Evolutionary conservation across 2,329 filamentous ascomycete genomes (phyloP).

Genomic region (Alternaria alternata): DNA sequence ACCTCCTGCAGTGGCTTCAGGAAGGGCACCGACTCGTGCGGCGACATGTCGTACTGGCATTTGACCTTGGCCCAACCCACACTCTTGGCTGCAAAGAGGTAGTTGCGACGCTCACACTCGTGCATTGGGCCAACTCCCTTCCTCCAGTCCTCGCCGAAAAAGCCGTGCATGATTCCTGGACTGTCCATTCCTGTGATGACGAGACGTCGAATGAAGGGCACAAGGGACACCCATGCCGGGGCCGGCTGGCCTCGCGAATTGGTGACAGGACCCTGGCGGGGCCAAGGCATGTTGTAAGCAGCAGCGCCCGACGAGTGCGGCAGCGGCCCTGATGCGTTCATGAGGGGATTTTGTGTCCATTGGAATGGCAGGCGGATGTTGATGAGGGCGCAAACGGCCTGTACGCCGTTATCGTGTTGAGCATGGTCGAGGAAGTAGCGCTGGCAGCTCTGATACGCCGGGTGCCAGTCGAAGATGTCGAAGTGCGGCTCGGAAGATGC

Average conservation of each 20-base stretch:
- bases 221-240: constrained; percentile 69
- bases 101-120: constrained; percentile 91
- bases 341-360: constrained; percentile 63
- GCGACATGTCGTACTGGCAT: constrained; percentile 85
- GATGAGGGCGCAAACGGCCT: constrained; percentile 87
- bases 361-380: constrained; percentile 94
- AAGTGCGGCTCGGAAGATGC: constrained; percentile 56
- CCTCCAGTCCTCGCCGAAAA: constrained; percentile 94
- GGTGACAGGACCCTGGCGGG: constrained; percentile 50
- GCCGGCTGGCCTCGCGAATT: constrained; percentile 48
- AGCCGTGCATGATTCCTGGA: constrained; percentile 85
- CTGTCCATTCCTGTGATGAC: constrained; percentile 92
- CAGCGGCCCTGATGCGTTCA: constrained; percentile 45
- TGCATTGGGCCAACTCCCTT: constrained; percentile 82
- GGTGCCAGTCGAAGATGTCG: constrained; percentile 93
- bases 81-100: constrained; percentile 93
- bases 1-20: constrained; percentile 81
- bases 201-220: constrained; percentile 89
- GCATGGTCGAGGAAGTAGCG: constrained; percentile 91
- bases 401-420: constrained; percentile 81
- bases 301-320: constrained; percentile 43
- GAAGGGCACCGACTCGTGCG: constrained; percentile 86
- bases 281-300: constrained; percentile 53
- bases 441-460: constrained; percentile 87
- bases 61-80: constrained; percentile 90